Conservation (phyloP, 768 basidiomycete genomes). For the Agaricus blazei region DNA sequence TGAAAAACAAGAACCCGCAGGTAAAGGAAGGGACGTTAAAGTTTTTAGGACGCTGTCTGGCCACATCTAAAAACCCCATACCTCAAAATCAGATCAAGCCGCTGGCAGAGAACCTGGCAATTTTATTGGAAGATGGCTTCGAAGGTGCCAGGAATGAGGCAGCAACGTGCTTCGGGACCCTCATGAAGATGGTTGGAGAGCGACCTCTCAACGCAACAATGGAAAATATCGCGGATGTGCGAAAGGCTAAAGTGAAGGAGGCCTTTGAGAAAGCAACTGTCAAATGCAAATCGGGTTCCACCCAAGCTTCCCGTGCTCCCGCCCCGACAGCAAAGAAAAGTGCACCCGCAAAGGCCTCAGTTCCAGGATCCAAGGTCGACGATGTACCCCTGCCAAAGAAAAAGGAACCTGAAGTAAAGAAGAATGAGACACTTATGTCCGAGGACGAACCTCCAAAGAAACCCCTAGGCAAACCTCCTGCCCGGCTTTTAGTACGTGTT, state of each 20-base stretch:
- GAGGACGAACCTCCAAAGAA: slow-evolving; percentile 32
- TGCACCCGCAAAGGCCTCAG: slow-evolving; percentile 15
- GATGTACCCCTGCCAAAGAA: slow-evolving; percentile 26
- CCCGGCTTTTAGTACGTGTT: slow-evolving; percentile 23
- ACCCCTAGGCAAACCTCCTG: slow-evolving; percentile 45
- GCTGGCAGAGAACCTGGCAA: slow-evolving; percentile 69
- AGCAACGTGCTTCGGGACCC: slow-evolving; percentile 79
- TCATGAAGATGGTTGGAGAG: slow-evolving; percentile 98
- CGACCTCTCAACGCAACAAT: slow-evolving; percentile 82
- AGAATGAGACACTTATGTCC: slow-evolving; percentile 9
- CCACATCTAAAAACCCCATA: slow-evolving; percentile 64
- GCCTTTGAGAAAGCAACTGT: slow-evolving; percentile 90
- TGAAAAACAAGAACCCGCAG: slow-evolving; percentile 93
- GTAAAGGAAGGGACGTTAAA: slow-evolving; percentile 91
- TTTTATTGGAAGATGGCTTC: slow-evolving; percentile 79
- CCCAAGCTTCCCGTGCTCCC: slow-evolving; percentile 47
- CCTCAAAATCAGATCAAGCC: slow-evolving; percentile 74
- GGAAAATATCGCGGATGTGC: slow-evolving; percentile 80
- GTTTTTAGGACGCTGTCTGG: slow-evolving; percentile 77
- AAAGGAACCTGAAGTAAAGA: slow-evolving; percentile 34
- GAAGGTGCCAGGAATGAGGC: slow-evolving; percentile 89
- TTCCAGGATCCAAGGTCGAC: slow-evolving; percentile 23
- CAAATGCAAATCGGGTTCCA: slow-evolving; percentile 70
- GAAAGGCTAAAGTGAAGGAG: slow-evolving; percentile 92
- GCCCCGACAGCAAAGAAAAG: slow-evolving; percentile 32